Evolutionary conservation across 2,329 filamentous ascomycete species (phyloP), one percentile per base, ranked within the genome.

Genomic region (Alternaria triticimaculans): DNA sequence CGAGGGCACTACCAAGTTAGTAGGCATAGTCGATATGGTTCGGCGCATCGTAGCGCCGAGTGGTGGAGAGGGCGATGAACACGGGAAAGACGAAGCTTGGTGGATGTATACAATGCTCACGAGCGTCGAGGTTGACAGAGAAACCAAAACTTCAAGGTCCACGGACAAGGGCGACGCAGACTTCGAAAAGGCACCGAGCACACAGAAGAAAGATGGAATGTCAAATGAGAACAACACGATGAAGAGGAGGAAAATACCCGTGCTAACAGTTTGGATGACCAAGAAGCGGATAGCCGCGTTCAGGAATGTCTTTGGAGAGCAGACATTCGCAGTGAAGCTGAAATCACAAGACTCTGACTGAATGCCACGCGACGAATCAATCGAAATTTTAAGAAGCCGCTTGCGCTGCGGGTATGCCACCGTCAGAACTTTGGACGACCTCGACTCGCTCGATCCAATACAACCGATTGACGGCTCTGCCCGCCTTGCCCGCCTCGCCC

Each of bases 181-280:
- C 26, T 50, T 45, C 6, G 45, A 55, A 11, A 49, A 49, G 23
- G 11, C 55, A 43, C 55, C 46, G 23, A 45, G 18, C 43, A 43
- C 30, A 7, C 43, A 60, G 20, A 63, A 62, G 41, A 28, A 63
- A n/a, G 64, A 66, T 49, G 67, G 64, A 10, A 5, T 14, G 43
- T 6, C n/a, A 28, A 15, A 28, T 10, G 33, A 30, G 15, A 50
- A 69, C 18, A 25, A 49, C 8, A 25, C 25, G 6, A 20, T 46
- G 21, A 45, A 60, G 33, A 63, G 15, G 56, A 65, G 53, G 30
- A 69, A 51, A 10, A 37, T 64, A 15, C 71, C 72, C 0, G 67
- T 74, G 11, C 50, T 74, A 3, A 73, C 71, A 1, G 57, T 72
- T 2, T 74, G 72, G 72, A 60, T 74, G 49, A 68, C 67, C 15